Evolutionary conservation across 345 rosid genomes (phyloP).

Genomic region (Hirschfeldia incana): DNA sequence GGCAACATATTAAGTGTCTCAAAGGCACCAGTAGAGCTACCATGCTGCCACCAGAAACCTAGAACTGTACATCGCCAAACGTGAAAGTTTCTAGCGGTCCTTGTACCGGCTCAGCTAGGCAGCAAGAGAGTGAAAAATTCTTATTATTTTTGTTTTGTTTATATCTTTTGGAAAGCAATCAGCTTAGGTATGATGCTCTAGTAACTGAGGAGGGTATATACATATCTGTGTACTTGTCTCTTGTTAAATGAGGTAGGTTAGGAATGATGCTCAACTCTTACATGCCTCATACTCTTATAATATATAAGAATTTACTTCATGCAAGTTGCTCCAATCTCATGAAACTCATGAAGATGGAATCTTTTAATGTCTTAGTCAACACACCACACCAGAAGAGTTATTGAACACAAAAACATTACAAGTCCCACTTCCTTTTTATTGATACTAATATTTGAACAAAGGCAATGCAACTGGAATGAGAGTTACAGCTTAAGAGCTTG

Average conservation of each 20-base stretch:
- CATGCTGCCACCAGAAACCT: not conserved
- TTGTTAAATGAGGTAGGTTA: not conserved
- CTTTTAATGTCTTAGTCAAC: not conserved
- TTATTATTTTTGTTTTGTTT: not conserved
- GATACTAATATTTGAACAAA: slow-evolving; percentile 25
- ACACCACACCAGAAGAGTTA: slow-evolving; percentile 10
- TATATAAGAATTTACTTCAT: no score
- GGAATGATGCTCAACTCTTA: not conserved
- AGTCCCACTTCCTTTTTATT: slow-evolving; percentile 29
- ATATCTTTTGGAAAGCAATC: slow-evolving; percentile 1
- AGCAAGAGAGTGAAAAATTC: slow-evolving; percentile 26
- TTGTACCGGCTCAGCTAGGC: slow-evolving; percentile 31
- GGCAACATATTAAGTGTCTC: not conserved
- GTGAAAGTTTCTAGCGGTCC: not conserved
- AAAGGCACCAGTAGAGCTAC: not conserved
- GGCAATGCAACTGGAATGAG: slow-evolving; percentile 7
- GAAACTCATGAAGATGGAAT: not conserved
- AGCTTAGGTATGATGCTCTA: not conserved
- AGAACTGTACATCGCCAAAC: slow-evolving; percentile 43
- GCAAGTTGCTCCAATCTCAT: not conserved
- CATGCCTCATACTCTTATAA: no score
- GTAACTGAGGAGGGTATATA: not conserved
- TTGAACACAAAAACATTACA: slow-evolving; percentile 16
- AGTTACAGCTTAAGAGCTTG: slow-evolving; percentile 56
- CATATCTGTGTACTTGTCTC: not conserved